Percentiles rank a stretch among this genome's conserved stretches.
Conservation (phyloP, 2,329 filamentous ascomycete species). For the Verticillium nubilum region DNA sequence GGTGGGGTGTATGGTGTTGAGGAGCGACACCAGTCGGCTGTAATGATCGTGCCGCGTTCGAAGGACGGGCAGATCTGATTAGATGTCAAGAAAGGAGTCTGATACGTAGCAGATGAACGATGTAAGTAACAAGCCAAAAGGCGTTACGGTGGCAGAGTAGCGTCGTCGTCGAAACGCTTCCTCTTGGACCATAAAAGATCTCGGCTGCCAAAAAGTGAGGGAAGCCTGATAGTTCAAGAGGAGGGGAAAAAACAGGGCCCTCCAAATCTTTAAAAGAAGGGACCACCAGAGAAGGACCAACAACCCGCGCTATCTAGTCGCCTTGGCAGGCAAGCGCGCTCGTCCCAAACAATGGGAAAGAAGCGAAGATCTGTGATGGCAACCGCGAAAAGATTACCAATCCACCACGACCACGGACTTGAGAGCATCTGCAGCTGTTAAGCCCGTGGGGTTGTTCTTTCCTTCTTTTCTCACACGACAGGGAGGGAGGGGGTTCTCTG, state of each 20-base stretch:
- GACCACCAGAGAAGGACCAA: not conserved
- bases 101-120: not conserved
- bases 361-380: not conserved
- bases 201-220: not conserved
- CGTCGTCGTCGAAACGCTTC: not conserved
- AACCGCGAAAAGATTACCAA: not conserved
- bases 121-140: not conserved
- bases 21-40: not conserved
- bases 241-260: not conserved
- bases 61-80: not conserved
- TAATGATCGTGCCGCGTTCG: not conserved
- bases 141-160: not conserved
- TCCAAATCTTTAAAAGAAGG: not conserved
- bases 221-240: not conserved
- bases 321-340: not conserved
- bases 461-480: not conserved
- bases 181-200: not conserved
- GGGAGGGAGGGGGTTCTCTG: too few relatives aligned
- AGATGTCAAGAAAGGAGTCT: not conserved
- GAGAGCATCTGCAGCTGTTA: not conserved
- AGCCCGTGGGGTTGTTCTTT: not conserved
- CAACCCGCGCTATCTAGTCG: not conserved
- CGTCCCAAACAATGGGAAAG: not conserved
- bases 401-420: not conserved
- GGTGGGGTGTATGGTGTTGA: not conserved